Evolutionary conservation across 345 rosid species (phyloP).

Genomic region (Clausena lansium): DNA sequence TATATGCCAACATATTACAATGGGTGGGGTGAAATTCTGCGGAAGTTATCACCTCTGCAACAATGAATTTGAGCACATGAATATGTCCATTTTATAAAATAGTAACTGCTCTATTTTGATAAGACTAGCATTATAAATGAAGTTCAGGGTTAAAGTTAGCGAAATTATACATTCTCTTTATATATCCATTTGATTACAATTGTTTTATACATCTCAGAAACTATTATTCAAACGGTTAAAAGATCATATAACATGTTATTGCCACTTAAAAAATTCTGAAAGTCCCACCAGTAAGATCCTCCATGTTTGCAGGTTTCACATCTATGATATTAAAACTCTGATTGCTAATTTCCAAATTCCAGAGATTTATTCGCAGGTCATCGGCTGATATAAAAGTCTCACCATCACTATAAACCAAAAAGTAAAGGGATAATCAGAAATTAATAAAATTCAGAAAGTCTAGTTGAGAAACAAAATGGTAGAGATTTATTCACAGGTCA

Average conservation of each 20-base stretch:
- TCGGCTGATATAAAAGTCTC: slow-evolving; percentile 69
- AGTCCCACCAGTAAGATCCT: slow-evolving; percentile 55
- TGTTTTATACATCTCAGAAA: neutral
- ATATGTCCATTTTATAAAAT: neutral
- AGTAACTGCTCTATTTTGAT: slow-evolving; percentile 9
- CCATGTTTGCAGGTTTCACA: slow-evolving; percentile 63
- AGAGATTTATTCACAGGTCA: slow-evolving; percentile 8
- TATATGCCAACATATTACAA: slow-evolving; percentile 89
- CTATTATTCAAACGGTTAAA: neutral
- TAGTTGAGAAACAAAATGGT: neutral
- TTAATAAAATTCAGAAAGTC: neutral
- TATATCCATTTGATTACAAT: neutral
- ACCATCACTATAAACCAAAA: slow-evolving; percentile 43
- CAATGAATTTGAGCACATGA: slow-evolving; percentile 1
- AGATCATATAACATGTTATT: neutral
- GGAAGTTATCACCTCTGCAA: slow-evolving; percentile 98
- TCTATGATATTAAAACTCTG: slow-evolving; percentile 63
- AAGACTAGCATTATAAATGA: neutral
- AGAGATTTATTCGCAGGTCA: slow-evolving; percentile 60
- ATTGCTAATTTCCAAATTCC: slow-evolving; percentile 67
- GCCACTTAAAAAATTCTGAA: neutral
- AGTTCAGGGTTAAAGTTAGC: neutral
- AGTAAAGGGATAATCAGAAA: neutral
- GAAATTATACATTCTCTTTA: no score
- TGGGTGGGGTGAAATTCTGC: slow-evolving; percentile 98